A percentile compares a stretch with the other conserved stretches of the same genome.
These are phyloP conservation scores for Raphanus hybrid DNA, from an alignment of 441 rosid genomes.

Conservation along the genomic window DNA sequence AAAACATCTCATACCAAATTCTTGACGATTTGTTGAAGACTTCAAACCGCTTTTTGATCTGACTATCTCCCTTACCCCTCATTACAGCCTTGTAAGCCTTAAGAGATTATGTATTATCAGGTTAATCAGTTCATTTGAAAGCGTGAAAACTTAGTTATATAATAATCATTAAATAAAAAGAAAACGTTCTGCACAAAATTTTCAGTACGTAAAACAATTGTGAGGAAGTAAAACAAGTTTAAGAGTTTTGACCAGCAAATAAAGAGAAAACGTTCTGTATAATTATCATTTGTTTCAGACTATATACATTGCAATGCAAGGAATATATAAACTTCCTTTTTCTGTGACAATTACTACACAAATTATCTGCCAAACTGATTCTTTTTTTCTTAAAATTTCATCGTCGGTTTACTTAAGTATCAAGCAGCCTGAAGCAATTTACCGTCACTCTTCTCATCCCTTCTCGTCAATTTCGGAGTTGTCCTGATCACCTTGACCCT, in stretches of 20 bases:
- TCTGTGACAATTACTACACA: constrained; percentile 18
- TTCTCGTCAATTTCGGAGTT: constrained; percentile 34
- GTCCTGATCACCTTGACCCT: constrained; percentile 74
- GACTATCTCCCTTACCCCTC: not conserved
- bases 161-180: not conserved
- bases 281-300: constrained; percentile 15
- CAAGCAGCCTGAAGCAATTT: constrained; percentile 62
- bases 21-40: not conserved
- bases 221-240: not conserved
- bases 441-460: constrained; percentile 39
- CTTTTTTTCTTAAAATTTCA: not conserved
- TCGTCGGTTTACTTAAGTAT: constrained; percentile 7
- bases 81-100: not conserved
- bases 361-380: constrained; percentile 25
- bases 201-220: not conserved
- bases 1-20: not conserved
- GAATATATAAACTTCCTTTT: not conserved
- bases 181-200: not conserved
- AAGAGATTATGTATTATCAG: not conserved
- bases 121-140: not conserved
- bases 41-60: not conserved
- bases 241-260: not conserved
- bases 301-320: constrained; percentile 30
- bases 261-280: constrained; percentile 10
- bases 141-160: not conserved